Conservation (phyloP, 2,329 filamentous ascomycete genomes). For the Hirsutella thompsonii region DNA sequence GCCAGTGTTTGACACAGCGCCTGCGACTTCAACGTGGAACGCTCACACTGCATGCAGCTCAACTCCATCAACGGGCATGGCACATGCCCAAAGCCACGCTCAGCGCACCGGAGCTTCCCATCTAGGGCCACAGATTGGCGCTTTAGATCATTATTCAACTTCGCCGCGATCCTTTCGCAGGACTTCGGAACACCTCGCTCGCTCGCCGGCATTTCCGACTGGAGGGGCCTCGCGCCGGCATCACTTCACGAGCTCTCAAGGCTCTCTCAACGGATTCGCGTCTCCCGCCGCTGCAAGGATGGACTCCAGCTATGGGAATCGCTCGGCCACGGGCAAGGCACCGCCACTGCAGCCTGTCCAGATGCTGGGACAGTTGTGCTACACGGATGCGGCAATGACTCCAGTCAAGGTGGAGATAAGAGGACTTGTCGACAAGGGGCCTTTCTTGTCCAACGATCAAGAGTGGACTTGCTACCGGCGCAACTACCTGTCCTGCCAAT, state of each 20-base stretch:
- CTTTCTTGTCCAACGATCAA: constrained; percentile 58
- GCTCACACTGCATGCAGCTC: constrained; percentile 23
- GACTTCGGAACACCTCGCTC: constrained; percentile 32
- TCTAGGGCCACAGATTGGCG: constrained; percentile 32
- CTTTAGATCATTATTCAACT: constrained; percentile 40
- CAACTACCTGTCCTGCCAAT: constrained; percentile 82
- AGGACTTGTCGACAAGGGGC: constrained; percentile 78
- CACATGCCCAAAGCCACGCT: constrained; percentile 35
- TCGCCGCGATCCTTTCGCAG: constrained; percentile 37
- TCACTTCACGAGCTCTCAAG: constrained; percentile 40
- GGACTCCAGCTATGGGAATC: constrained; percentile 27
- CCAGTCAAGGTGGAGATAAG: constrained; percentile 60
- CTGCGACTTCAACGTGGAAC: not conserved
- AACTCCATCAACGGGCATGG: constrained; percentile 40
- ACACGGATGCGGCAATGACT: constrained; percentile 33
- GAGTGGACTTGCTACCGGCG: constrained; percentile 90
- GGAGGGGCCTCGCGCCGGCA: constrained; percentile 31
- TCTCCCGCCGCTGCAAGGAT: constrained; percentile 33
- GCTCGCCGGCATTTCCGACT: constrained; percentile 36
- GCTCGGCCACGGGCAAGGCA: constrained; percentile 22
- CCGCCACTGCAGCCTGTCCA: constrained; percentile 39
- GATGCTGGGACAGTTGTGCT: constrained; percentile 47
- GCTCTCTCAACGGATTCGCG: constrained; percentile 31
- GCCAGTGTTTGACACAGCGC: not conserved
- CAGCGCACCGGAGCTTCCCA: constrained; percentile 34